These are phyloP conservation scores for Aspergillus felis DNA, from an alignment of 2,329 filamentous ascomycete species.

Conservation along the genomic window DNA sequence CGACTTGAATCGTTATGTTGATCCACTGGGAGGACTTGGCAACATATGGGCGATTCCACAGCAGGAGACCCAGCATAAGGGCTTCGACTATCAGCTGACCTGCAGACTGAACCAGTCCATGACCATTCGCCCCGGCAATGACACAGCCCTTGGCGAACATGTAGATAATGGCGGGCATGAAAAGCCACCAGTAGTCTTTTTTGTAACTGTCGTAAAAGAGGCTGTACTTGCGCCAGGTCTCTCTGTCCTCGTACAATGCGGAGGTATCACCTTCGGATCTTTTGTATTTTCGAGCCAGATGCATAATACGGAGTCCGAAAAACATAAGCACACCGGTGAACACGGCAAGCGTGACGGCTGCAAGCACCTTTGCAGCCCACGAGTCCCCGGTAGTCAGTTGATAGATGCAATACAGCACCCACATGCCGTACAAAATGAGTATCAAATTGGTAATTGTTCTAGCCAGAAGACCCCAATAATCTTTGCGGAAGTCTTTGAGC, in stretches of 20 bases:
- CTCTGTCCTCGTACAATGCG: constrained; percentile 80
- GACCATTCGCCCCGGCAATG: constrained; percentile 78
- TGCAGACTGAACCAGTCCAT: constrained; percentile 76
- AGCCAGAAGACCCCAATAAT: constrained; percentile 91
- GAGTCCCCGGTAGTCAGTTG: constrained; percentile 93
- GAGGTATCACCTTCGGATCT: constrained; percentile 67
- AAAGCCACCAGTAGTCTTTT: constrained; percentile 95
- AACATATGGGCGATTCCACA: constrained; percentile 84
- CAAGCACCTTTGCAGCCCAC: constrained; percentile 83
- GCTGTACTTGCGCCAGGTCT: constrained; percentile 91
- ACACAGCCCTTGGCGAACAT: constrained; percentile 84
- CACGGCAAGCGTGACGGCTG: constrained; percentile 71
- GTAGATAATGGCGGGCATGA: constrained; percentile 84
- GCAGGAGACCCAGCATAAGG: constrained; percentile 70
- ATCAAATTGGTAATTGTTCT: constrained; percentile 88
- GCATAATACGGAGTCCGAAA: constrained; percentile 81
- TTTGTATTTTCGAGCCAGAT: constrained; percentile 69
- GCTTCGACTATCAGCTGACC: constrained; percentile 78
- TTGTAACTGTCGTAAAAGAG: constrained; percentile 97
- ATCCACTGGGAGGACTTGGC: constrained; percentile 85
- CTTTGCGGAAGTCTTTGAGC: constrained; percentile 80
- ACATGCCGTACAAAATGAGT: constrained; percentile 85
- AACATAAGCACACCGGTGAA: constrained; percentile 80
- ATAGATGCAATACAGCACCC: constrained; percentile 93
- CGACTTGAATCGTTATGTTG: constrained; percentile 86